Conservation (phyloP, 176 grass and related monocot genomes). For the Olyra latifolia region DNA sequence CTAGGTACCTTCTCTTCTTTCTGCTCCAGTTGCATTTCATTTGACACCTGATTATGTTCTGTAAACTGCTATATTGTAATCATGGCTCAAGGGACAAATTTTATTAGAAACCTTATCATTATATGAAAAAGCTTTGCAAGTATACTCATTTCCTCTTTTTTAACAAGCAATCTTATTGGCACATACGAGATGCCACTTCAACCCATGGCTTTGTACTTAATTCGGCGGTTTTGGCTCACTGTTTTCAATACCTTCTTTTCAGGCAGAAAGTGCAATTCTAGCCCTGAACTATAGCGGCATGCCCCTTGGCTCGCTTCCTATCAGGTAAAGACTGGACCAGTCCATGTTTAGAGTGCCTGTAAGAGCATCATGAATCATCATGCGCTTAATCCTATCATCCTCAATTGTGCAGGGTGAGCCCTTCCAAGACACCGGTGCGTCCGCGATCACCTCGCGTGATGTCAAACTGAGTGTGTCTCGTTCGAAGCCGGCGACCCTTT, state of each 20-base stretch:
- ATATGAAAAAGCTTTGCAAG: background rate
- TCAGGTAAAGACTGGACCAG: constrained; percentile 49
- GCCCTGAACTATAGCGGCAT: constrained; percentile 83
- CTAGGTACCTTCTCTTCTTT: background rate
- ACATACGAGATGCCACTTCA: background rate
- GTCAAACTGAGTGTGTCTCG: constrained; percentile 41
- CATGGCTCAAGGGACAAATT: background rate
- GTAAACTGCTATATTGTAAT: background rate
- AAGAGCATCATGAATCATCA: background rate
- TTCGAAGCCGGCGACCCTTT: background rate
- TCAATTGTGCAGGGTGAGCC: constrained; percentile 68
- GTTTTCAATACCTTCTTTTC: constrained; percentile 11
- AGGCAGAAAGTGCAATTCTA: constrained; percentile 90
- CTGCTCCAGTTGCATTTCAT: background rate
- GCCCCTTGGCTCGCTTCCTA: constrained; percentile 67
- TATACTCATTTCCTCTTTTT: background rate
- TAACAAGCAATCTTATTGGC: background rate
- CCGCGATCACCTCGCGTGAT: constrained; percentile 59
- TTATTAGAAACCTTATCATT: background rate
- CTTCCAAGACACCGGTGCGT: constrained; percentile 90
- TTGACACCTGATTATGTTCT: background rate
- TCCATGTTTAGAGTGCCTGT: background rate
- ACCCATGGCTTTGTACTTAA: background rate
- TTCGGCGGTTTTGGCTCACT: background rate
- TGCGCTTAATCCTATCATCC: constrained; percentile 1